Evolutionary conservation across 495 filamentous ascomycete genomes (phyloP), one percentile per base, ranked within the genome.

Genomic region (Recurvomyces mirabilis): DNA sequence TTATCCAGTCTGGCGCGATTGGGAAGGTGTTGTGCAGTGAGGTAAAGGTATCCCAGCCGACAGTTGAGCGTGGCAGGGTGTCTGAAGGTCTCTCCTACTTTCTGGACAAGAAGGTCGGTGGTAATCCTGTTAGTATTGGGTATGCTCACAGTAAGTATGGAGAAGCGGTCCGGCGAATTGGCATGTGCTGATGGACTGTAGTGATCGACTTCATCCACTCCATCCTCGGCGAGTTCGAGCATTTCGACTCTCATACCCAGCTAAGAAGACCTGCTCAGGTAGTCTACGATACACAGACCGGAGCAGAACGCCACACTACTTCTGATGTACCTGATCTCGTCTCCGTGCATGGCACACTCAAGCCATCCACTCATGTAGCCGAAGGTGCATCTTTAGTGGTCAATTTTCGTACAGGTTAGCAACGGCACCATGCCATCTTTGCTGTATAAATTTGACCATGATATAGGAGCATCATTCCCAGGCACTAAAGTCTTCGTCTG

Each of bases 1-100:
- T 78, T 10, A 49, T 79, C 21, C 57, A 61, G 20, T 51, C 50
- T 0, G 70, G 68, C 0, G 64, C 53, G 45, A 71, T 81, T 39
- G 75, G 76, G 1, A 68, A 65, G 36, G 68, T 78, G 11, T 37
- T 75, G 10, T 75, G 72, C 43, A 69, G 63, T 20, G 70, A 71
- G 17, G 24, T 77, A 44, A 60, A 63, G n/a, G 47, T 60, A 1
- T 59, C 63, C 62, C 0, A 63, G 61, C n/a, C 51, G 61, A 1
- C 10, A 11, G 53, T 56, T n/a, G 62, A 60, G 2, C 54, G 41
- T 15, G 43, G 38, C 33, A 38, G 14, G 7, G 18, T 46, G 15
- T 37, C 32, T 7, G 43, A 46, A 46, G 51, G 49, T 0, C 22
- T 69, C 22, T 51, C 56, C 30, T 77, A 77, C 42, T 68, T 74